phyloP scores from a whole-genome alignment of 305 asterid species.

The Fraxinus nigra region DNA sequence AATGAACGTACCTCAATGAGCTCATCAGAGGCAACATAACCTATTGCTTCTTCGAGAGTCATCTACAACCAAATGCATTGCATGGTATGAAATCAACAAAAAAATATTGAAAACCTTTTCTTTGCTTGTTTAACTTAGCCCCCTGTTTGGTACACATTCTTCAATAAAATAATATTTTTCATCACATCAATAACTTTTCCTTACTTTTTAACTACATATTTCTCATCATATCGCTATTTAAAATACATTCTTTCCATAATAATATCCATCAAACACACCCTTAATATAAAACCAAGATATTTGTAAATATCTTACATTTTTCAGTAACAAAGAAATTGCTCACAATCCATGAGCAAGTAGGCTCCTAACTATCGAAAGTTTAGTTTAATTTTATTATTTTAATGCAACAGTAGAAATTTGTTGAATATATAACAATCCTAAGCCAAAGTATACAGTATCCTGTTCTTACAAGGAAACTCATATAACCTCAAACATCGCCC shows the following conservation, averaged over 20 bases:
- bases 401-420: neutral
- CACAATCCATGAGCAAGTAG: neutral
- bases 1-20: slow-evolving; percentile 71
- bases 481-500: neutral
- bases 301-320: neutral
- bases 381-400: neutral
- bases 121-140: neutral
- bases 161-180: too few relatives aligned
- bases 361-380: neutral
- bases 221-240: too few relatives aligned
- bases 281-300: neutral
- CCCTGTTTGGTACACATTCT: too few relatives aligned
- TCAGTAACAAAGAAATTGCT: neutral
- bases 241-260: too few relatives aligned
- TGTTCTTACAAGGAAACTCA: neutral
- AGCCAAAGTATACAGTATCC: neutral
- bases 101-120: neutral
- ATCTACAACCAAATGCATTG: slow-evolving; percentile 50
- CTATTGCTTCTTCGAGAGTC: slow-evolving; percentile 95
- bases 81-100: neutral
- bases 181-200: too few relatives aligned
- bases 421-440: neutral
- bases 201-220: too few relatives aligned
- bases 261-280: too few relatives aligned
- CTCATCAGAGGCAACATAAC: slow-evolving; percentile 93